Percentiles rank a stretch among this genome's conserved stretches.
Conservation (phyloP, 331 rosid genomes). For the Quercus tomentella region DNA sequence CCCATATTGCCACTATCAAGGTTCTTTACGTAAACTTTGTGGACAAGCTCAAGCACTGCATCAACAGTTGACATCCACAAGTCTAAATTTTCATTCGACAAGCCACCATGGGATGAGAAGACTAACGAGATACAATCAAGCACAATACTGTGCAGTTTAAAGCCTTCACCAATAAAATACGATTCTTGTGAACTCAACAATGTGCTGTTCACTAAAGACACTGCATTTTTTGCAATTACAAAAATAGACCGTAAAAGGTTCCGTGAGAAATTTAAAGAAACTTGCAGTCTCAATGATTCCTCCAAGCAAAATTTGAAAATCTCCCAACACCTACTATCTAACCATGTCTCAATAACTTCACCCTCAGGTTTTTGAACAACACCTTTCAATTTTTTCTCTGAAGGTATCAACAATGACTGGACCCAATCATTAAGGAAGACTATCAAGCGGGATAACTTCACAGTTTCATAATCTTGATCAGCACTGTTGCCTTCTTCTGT, state of each 20-base stretch:
- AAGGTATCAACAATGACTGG: constrained; percentile 67
- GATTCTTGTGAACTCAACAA: constrained; percentile 23
- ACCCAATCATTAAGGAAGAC: constrained; percentile 71
- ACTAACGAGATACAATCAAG: constrained; percentile 69
- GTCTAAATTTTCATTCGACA: constrained; percentile 67
- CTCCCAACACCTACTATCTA: constrained; percentile 84
- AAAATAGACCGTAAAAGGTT: constrained; percentile 57
- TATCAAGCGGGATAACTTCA: constrained; percentile 52
- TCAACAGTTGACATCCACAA: constrained; percentile 59
- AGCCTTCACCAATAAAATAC: constrained; percentile 28
- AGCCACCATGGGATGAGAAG: constrained; percentile 74
- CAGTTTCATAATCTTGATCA: constrained; percentile 43
- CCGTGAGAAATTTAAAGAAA: constrained; percentile 55
- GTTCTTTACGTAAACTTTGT: constrained; percentile 32
- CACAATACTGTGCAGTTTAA: constrained; percentile 40
- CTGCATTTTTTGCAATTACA: constrained; percentile 48
- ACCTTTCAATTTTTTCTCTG: constrained; percentile 35
- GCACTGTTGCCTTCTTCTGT: constrained; percentile 20
- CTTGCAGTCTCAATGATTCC: constrained; percentile 47
- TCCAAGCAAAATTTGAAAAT: constrained; percentile 76
- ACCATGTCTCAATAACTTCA: constrained; percentile 36
- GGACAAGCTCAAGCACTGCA: constrained; percentile 55
- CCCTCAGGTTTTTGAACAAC: constrained; percentile 32
- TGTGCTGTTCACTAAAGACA: constrained; percentile 26
- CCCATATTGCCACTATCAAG: constrained; percentile 40